phyloP scores from a whole-genome alignment of 164 flowering plant species.

The Chimonanthus praecox region DNA sequence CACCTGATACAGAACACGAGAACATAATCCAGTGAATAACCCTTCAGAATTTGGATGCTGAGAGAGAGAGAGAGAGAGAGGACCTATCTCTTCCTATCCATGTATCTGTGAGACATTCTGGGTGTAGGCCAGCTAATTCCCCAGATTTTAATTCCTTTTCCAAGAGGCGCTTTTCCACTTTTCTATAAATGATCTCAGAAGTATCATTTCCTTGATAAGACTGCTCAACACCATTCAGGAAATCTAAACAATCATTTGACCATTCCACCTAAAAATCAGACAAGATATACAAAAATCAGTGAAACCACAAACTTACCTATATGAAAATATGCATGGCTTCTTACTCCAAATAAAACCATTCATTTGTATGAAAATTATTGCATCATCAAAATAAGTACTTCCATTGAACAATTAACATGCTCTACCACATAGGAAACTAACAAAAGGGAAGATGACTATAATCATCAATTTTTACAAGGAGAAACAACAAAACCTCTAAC shows the following conservation, averaged over 20 bases:
- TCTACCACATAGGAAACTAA: background rate
- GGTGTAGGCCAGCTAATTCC: constrained; percentile 58
- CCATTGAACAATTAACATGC: background rate
- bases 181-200: constrained; percentile 50
- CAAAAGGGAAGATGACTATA: constrained; percentile 1
- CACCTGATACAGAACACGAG: constrained; percentile 45
- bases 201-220: constrained; percentile 59
- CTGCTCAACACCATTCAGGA: constrained; percentile 51
- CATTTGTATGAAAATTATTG: no score
- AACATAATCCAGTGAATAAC: background rate
- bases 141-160: constrained; percentile 69
- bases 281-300: background rate
- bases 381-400: background rate
- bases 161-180: constrained; percentile 52
- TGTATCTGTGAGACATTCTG: constrained; percentile 90
- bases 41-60: background rate
- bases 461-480: background rate
- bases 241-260: constrained; percentile 58
- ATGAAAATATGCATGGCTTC: background rate
- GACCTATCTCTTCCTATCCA: constrained; percentile 92
- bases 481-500: background rate
- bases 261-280: constrained; percentile 65
- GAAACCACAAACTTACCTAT: background rate
- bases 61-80: constrained; percentile 13
- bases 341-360: background rate